These are phyloP conservation scores for Eucalyptus cloeziana DNA, from an alignment of 345 rosid genomes.

Conservation along the genomic window DNA sequence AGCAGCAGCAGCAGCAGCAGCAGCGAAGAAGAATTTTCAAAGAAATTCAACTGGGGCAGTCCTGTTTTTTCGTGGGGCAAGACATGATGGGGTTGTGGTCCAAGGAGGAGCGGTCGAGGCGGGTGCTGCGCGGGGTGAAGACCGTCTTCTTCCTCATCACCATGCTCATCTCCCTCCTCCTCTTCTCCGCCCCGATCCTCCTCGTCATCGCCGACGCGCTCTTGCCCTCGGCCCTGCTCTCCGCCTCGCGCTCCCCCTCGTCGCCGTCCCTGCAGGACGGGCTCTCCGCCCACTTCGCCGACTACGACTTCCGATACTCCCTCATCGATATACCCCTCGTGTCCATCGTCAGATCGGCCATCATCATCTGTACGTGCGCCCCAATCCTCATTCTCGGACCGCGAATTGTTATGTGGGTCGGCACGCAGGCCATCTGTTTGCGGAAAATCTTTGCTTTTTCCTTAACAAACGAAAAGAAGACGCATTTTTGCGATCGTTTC, in stretches of 20 bases:
- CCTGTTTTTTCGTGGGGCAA: not conserved
- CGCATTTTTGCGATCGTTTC: not conserved
- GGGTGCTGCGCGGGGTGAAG: constrained; percentile 46
- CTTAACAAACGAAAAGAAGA: not conserved
- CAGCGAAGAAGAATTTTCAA: not conserved
- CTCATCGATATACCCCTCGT: constrained; percentile 73
- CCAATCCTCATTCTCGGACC: not conserved
- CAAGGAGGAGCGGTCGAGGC: constrained; percentile 48
- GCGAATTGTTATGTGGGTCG: not conserved
- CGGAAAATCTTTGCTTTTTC: not conserved
- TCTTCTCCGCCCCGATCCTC: constrained; percentile 79
- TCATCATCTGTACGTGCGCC: constrained; percentile 67
- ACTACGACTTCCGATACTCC: constrained; percentile 74
- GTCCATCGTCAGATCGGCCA: constrained; percentile 67
- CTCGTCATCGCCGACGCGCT: constrained; percentile 69
- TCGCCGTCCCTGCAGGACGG: constrained; percentile 1
- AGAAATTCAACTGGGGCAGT: not conserved
- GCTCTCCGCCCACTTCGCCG: constrained; percentile 10
- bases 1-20: not conserved
- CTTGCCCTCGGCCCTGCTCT: constrained; percentile 71
- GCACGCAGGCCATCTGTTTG: not conserved
- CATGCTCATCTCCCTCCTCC: constrained; percentile 64
- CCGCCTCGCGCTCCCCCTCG: constrained; percentile 37
- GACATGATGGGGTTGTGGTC: constrained; percentile 43
- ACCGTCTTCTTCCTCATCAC: constrained; percentile 62